Evolutionary conservation across 805 yeast genomes (phyloP).

Genomic region (Suhomyces faveliae): DNA sequence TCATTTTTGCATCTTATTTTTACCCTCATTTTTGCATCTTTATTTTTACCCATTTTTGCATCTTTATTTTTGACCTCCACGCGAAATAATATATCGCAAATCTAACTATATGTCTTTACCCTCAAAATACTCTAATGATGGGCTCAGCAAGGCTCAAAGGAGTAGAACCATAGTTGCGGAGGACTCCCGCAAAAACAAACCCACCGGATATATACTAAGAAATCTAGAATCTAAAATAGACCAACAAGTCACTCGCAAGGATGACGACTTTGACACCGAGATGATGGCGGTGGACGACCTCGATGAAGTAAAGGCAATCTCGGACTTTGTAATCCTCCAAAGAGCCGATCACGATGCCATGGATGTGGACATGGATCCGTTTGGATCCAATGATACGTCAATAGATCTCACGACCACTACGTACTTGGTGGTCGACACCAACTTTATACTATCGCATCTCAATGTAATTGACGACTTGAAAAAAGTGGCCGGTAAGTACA

Average conservation of each 20-base stretch:
- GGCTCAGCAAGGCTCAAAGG: constrained; percentile 26
- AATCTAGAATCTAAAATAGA: constrained; percentile 27
- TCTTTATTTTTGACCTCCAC: neutral
- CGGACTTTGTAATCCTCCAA: constrained; percentile 33
- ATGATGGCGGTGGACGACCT: constrained; percentile 51
- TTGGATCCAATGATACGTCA: constrained; percentile 4
- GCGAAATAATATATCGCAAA: neutral
- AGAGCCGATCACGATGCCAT: neutral
- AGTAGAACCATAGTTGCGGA: constrained; percentile 27
- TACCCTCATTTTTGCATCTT: too few relatives aligned
- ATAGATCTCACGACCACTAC: constrained; percentile 17
- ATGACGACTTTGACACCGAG: constrained; percentile 27
- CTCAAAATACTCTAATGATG: constrained; percentile 38
- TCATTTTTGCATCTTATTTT: too few relatives aligned
- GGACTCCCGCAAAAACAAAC: constrained; percentile 10
- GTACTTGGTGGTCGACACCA: constrained; percentile 74
- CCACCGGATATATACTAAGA: constrained; percentile 22
- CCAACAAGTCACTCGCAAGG: constrained; percentile 14
- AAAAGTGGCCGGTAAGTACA: constrained; percentile 36
- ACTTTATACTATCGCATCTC: constrained; percentile 72
- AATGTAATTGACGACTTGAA: constrained; percentile 54
- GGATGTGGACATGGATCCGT: constrained; percentile 1
- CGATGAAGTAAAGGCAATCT: constrained; percentile 41
- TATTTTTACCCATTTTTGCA: too few relatives aligned
- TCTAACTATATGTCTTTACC: constrained; percentile 23